A percentile compares a stretch with the other conserved stretches of the same genome.
phyloP scores from a whole-genome alignment of 345 rosid genomes.

The Arabis alpina region DNA sequence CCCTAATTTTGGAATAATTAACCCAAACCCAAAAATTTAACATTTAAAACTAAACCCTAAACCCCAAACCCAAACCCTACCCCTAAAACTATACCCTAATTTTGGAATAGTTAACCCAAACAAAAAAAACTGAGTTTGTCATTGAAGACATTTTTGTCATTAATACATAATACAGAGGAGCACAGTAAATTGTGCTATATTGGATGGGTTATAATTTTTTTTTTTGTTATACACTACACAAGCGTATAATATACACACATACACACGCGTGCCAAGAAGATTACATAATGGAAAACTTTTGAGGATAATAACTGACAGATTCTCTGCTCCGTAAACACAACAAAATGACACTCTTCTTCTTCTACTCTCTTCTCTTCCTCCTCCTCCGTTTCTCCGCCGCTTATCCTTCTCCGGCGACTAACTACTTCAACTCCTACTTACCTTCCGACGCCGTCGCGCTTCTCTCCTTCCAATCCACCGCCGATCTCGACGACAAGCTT shows the following conservation, averaged over 20 bases:
- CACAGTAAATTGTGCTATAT: no score
- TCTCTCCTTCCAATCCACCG: slow-evolving; percentile 79
- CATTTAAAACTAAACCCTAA: no score
- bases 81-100: no score
- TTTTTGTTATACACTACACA: no score
- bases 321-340: slow-evolving; percentile 36
- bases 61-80: no score
- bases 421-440: slow-evolving; percentile 46
- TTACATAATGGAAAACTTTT: not conserved
- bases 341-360: slow-evolving; percentile 38
- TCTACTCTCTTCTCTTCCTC: slow-evolving; percentile 29
- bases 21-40: no score
- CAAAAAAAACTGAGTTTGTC: no score
- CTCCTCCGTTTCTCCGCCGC: slow-evolving; percentile 38
- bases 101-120: no score
- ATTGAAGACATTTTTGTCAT: no score
- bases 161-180: no score
- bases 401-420: slow-evolving; percentile 39
- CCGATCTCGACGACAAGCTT: slow-evolving; percentile 78
- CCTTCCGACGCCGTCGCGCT: slow-evolving; percentile 78
- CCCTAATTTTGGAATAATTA: no score
- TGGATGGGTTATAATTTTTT: no score
- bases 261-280: slow-evolving; percentile 30
- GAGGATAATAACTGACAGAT: slow-evolving; percentile 41
- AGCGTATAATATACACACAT: slow-evolving; percentile 13